These are phyloP conservation scores for Endothia cerciana DNA, from an alignment of 2,329 filamentous ascomycete genomes.

Conservation along the genomic window DNA sequence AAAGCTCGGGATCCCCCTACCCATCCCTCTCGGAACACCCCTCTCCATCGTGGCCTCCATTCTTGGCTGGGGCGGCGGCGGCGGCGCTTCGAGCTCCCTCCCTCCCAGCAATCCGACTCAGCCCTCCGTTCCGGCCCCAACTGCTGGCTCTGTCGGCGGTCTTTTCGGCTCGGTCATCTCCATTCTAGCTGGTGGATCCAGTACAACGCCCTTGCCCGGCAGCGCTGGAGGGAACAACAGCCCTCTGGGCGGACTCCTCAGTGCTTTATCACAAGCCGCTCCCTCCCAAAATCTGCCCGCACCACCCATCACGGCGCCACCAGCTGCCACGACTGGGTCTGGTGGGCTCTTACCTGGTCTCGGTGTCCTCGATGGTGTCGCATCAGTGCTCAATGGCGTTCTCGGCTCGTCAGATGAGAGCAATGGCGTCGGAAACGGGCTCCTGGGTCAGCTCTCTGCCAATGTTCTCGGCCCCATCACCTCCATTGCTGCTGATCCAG, in stretches of 20 bases:
- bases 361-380: constrained; percentile 22
- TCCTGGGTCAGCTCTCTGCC: constrained; percentile 28
- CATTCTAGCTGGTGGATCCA: constrained; percentile 23
- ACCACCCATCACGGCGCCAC: constrained; percentile 8
- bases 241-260: constrained; percentile 25
- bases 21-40: constrained; percentile 6
- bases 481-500: constrained; percentile 24
- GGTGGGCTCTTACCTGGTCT: constrained; percentile 14
- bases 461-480: constrained; percentile 21
- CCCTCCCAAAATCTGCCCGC: constrained; percentile 9
- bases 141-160: background rate
- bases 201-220: constrained; percentile 10
- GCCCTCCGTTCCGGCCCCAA: background rate
- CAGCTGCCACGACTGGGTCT: constrained; percentile 2
- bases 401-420: constrained; percentile 14
- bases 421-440: constrained; percentile 2
- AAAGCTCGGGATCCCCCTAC: constrained; percentile 14
- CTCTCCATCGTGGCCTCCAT: constrained; percentile 22
- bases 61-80: constrained; percentile 12
- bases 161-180: constrained; percentile 26
- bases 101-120: constrained; percentile 16
- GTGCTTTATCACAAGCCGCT: constrained; percentile 25
- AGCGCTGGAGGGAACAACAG: background rate
- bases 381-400: constrained; percentile 19
- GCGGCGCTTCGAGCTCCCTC: background rate